Conservation (phyloP, 768 basidiomycete species). For the Lactifluus echinatus region DNA sequence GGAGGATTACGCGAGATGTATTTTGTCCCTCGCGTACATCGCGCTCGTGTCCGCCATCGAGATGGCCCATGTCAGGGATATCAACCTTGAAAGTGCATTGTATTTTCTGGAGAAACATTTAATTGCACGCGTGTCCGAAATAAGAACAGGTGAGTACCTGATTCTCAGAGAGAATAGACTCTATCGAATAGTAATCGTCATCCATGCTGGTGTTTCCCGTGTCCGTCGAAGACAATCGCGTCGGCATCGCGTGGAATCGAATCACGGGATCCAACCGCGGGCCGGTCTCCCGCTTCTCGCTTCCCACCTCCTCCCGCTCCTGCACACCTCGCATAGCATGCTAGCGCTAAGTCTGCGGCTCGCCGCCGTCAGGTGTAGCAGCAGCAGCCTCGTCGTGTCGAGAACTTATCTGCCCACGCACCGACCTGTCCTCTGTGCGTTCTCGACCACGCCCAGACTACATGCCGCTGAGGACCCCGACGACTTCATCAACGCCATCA, state of each 20-base stretch:
- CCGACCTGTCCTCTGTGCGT: background rate
- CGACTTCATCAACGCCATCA: constrained; percentile 34
- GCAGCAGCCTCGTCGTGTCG: background rate
- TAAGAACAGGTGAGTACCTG: constrained; percentile 42
- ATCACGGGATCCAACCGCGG: no score
- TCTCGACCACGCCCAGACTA: constrained; percentile 27
- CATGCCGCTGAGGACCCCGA: constrained; percentile 29
- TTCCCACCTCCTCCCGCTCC: no score
- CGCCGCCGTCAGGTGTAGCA: background rate
- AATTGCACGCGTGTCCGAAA: background rate
- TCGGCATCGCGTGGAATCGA: no score
- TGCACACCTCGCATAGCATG: background rate
- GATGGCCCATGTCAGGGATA: constrained; percentile 79
- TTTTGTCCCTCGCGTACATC: constrained; percentile 45
- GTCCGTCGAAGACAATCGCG: background rate
- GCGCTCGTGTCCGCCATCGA: constrained; percentile 77
- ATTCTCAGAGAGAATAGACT: constrained; percentile 86
- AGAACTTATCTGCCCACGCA: background rate
- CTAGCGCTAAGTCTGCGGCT: background rate
- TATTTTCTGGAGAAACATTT: constrained; percentile 52
- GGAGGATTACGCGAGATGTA: background rate
- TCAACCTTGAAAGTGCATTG: constrained; percentile 88
- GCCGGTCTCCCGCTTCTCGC: background rate
- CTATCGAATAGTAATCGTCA: constrained; percentile 86
- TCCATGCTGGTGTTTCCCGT: constrained; percentile 46